These are phyloP conservation scores for Coemansia asiatica DNA, from an alignment of 192 early-diverging fungal genomes.

Conservation along the genomic window DNA sequence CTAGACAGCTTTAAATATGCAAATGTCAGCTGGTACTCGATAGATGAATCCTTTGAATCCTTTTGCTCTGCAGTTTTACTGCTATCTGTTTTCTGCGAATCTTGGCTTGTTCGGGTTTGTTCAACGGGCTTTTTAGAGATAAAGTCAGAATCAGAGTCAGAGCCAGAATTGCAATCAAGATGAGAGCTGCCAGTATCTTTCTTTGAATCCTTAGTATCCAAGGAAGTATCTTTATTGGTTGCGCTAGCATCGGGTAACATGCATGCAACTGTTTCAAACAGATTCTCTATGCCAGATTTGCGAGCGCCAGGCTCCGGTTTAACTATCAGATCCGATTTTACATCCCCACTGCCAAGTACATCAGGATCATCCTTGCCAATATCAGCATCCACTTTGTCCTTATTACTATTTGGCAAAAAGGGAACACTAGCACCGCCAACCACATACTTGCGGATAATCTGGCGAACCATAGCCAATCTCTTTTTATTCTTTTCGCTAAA, in stretches of 20 bases:
- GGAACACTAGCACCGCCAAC: slow-evolving; percentile 45
- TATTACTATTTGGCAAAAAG: slow-evolving; percentile 23
- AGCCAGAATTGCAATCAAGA: not conserved
- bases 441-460: slow-evolving; percentile 41
- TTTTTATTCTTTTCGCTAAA: slow-evolving; percentile 46
- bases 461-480: slow-evolving; percentile 28
- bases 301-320: not conserved
- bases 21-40: not conserved
- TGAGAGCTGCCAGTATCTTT: not conserved
- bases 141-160: not conserved
- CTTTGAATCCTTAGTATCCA: not conserved
- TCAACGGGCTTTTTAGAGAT: not conserved
- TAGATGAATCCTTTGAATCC: not conserved
- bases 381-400: not conserved
- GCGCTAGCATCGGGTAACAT: not conserved
- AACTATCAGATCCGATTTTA: not conserved
- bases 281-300: not conserved
- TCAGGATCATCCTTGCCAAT: not conserved
- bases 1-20: slow-evolving; percentile 10
- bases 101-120: not conserved
- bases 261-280: not conserved
- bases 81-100: not conserved
- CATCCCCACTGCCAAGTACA: not conserved
- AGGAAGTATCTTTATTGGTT: not conserved
- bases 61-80: not conserved